Conservation (phyloP, 2,329 filamentous ascomycete genomes). For the Zarea fungicola region DNA sequence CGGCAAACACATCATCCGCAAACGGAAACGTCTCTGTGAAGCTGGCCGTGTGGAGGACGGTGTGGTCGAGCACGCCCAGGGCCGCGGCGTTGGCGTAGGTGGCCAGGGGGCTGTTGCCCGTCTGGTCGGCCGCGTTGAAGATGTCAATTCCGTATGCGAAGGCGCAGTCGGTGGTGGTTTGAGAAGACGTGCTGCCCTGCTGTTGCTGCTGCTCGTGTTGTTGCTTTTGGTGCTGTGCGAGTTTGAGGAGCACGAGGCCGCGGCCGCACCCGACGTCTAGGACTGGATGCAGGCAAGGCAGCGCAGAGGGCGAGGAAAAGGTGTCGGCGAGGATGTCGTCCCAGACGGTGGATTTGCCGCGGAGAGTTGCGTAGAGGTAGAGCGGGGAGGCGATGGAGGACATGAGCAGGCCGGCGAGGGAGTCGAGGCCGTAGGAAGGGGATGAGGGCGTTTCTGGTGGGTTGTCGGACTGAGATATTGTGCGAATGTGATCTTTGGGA, state of each 20-base stretch:
- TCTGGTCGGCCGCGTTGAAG: constrained; percentile 16
- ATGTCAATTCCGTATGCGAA: constrained; percentile 18
- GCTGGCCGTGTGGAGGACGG: constrained; percentile 13
- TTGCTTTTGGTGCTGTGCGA: no score
- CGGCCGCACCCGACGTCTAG: constrained; percentile 18
- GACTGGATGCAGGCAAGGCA: constrained; percentile 5
- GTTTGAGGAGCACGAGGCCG: constrained; percentile 17
- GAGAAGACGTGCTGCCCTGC: constrained; percentile 9
- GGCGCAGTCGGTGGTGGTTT: not conserved
- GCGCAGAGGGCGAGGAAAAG: constrained; percentile 3
- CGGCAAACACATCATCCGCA: constrained; percentile 12
- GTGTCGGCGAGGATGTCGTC: constrained; percentile 13
- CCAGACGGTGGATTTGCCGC: constrained; percentile 17
- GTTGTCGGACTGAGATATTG: not conserved
- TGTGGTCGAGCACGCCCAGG: constrained; percentile 5
- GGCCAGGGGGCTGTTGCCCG: constrained; percentile 14
- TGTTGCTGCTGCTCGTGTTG: no score
- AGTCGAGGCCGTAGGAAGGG: constrained; percentile 15
- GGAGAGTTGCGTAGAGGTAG: constrained; percentile 17
- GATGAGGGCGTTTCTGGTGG: constrained; percentile 1
- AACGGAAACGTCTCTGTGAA: constrained; percentile 14
- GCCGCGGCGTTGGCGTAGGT: constrained; percentile 16
- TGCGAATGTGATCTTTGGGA: constrained; percentile 13
- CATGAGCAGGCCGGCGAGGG: constrained; percentile 13
- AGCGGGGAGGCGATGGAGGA: constrained; percentile 14